Percentiles rank a stretch among this genome's conserved stretches.
These are phyloP conservation scores for Leccinellum luteum DNA, from an alignment of 768 basidiomycete genomes.

Conservation along the genomic window DNA sequence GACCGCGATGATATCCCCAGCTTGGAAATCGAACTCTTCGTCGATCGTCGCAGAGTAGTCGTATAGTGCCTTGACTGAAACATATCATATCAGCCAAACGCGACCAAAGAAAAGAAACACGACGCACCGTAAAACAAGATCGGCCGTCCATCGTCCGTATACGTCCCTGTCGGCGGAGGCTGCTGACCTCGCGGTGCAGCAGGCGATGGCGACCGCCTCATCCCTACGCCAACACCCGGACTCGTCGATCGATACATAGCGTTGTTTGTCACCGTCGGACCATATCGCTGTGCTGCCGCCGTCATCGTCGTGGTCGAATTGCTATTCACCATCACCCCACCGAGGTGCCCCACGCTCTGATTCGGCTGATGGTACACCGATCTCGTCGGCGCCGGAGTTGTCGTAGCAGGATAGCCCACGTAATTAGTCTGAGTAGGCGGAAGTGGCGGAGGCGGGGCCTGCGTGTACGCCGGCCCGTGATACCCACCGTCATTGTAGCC, in stretches of 20 bases:
- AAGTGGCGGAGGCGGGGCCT: conserved; percentile 10
- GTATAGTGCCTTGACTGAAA: conserved; percentile 92
- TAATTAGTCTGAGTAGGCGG: background rate
- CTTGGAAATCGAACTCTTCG: conserved; percentile 96
- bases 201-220: conserved; percentile 51
- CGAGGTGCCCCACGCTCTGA: conserved; percentile 21
- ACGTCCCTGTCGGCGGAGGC: conserved; percentile 64
- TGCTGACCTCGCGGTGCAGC: conserved; percentile 34
- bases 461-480: conserved; percentile 17
- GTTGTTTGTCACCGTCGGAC: conserved; percentile 1
- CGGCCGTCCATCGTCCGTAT: conserved; percentile 76
- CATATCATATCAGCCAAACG: no score
- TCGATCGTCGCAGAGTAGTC: conserved; percentile 82
- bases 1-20: conserved; percentile 93
- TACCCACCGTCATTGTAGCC: conserved; percentile 16
- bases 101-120: background rate
- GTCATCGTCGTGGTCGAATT: background rate
- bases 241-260: conserved; percentile 42
- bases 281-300: conserved; percentile 27
- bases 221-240: conserved; percentile 23
- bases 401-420: conserved; percentile 3
- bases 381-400: background rate
- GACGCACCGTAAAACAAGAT: conserved; percentile 88
- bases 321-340: background rate
- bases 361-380: conserved; percentile 3